Evolutionary conservation across 106 monocot species (phyloP).

Genomic region (Allium cepa): DNA sequence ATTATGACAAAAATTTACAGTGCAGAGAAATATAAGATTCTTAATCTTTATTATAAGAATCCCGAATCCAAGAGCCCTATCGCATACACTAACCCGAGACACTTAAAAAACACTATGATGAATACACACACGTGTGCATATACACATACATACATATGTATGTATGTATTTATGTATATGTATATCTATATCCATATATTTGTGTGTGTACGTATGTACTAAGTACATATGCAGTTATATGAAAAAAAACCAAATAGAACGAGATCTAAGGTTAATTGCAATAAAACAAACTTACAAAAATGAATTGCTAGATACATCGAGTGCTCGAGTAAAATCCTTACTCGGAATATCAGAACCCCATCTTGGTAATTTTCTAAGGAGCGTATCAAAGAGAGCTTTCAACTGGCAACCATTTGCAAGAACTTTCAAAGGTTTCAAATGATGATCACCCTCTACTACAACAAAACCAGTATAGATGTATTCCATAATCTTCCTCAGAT

Average conservation of each 20-base stretch:
- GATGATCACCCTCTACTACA: slow-evolving; percentile 22
- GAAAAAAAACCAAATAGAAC: slow-evolving; percentile 1
- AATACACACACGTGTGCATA: no score
- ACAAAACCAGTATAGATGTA: slow-evolving; percentile 68
- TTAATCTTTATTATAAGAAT: no score
- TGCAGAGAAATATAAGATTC: no score
- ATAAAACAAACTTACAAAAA: slow-evolving; percentile 48
- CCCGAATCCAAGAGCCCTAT: no score
- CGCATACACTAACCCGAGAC: no score
- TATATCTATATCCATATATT: no score
- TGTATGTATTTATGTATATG: no score
- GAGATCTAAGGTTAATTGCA: background rate
- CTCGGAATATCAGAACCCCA: slow-evolving; percentile 28
- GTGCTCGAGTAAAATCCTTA: slow-evolving; percentile 44
- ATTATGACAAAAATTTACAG: no score
- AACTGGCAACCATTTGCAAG: slow-evolving; percentile 60
- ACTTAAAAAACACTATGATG: no score
- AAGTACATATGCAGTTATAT: no score
- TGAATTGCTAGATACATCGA: slow-evolving; percentile 25
- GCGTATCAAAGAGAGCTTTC: slow-evolving; percentile 43
- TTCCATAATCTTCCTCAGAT: slow-evolving; percentile 60
- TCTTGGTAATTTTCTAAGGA: slow-evolving; percentile 38
- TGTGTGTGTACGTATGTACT: no score
- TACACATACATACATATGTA: no score
- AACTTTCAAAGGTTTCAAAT: slow-evolving; percentile 32